Evolutionary conservation across 2,329 filamentous ascomycete species (phyloP), one percentile per base, ranked within the genome.

Genomic region (Clarireedia homoeocarpa): DNA sequence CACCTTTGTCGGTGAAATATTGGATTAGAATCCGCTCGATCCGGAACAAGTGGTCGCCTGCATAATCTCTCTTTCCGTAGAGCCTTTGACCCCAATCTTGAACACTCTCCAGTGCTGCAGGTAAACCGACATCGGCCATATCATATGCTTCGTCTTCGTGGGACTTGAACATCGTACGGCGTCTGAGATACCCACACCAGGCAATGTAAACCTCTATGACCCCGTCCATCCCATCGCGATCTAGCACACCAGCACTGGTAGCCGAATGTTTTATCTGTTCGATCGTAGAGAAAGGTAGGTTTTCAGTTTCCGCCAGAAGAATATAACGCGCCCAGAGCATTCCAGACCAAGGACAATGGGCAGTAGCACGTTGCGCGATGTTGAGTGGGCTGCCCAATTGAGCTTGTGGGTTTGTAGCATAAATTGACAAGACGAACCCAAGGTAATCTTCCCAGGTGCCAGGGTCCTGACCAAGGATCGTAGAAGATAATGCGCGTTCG

Each of bases 301-400:
- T 81, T 58, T 89, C 86, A 47, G 89, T 82, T 71, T 97, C 94
- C 3, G 90, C 88, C 20, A 85, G 86, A 52, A 96, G 73, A 26
- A 99, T 86, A 62, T 91, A 91, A 62, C 92, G 85, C 6, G 89
- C 89, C 94, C 94, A 99, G 6, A 99, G 78, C 27, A 82, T 79
- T 15, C 94, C 94, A 6, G 91, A 95, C 87, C 91, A 95, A 2
- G 94, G 91, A 64, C 92, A 96, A 71, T 97, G 94, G 45, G 85
- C 82, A 9, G 91, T 94, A 12, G 90, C 91, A 61, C 91, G 82
- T 64, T 90, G 85, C 2, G 95, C 77, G 6, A 92, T 80, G 48
- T 89, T 81, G 9, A 95, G 78, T 39, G 88, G 71, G 54, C 75
- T 74, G 20, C 71, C 78, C 55, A 71, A 55, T 67, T 71, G 62